Conservation (phyloP, 2,329 filamentous ascomycete species). For the Nigrospora osmanthi region DNA sequence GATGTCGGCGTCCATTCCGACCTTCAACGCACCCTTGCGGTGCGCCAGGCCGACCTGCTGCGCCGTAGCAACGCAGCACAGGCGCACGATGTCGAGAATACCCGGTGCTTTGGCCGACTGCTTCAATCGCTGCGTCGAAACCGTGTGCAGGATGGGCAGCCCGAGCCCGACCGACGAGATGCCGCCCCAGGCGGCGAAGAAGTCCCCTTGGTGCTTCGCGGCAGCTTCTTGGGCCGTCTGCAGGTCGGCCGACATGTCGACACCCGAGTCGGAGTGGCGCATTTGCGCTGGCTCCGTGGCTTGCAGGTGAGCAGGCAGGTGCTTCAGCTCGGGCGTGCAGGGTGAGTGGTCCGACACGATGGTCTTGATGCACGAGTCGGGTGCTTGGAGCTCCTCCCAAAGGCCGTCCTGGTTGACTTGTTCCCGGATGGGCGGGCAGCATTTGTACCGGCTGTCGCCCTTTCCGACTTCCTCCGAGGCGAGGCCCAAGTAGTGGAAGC, state of each 20-base stretch:
- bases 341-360: constrained; percentile 94
- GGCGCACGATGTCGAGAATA: constrained; percentile 74
- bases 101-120: constrained; percentile 31
- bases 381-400: constrained; percentile 70
- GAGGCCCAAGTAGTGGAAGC: constrained; percentile 88
- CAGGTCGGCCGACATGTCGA: constrained; percentile 35
- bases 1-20: constrained; percentile 82
- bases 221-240: constrained; percentile 23
- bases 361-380: constrained; percentile 78
- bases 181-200: constrained; percentile 94
- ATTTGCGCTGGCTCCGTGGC: constrained; percentile 26
- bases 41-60: constrained; percentile 78
- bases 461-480: constrained; percentile 74
- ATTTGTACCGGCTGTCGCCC: constrained; percentile 89
- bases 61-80: constrained; percentile 83
- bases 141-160: constrained; percentile 81
- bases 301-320: constrained; percentile 66
- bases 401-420: constrained; percentile 75
- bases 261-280: constrained; percentile 43
- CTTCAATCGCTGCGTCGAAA: constrained; percentile 54
- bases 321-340: constrained; percentile 89
- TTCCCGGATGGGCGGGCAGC: constrained; percentile 84
- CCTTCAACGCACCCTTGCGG: constrained; percentile 71
- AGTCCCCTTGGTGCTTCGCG: constrained; percentile 58
- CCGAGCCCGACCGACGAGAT: constrained; percentile 92